Percentiles rank a stretch among this genome's conserved stretches.
Conservation (phyloP, 2,329 filamentous ascomycete genomes). For the Phialocephala sp. region DNA sequence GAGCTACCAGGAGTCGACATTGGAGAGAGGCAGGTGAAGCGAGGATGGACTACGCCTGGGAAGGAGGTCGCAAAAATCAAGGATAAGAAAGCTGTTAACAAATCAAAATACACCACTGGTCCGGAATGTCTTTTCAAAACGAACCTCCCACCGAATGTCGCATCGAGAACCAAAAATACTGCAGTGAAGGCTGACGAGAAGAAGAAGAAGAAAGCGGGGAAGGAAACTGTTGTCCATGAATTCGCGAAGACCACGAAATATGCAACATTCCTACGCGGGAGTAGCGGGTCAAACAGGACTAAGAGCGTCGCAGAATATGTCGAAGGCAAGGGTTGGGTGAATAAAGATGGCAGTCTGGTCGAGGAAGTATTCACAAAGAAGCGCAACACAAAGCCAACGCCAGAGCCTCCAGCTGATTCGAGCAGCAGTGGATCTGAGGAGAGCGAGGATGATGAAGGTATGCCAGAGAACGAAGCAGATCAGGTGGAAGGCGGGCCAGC, state of each 20-base stretch:
- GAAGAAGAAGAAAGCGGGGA: constrained; percentile 65
- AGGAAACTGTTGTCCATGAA: constrained; percentile 79
- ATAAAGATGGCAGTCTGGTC: constrained; percentile 76
- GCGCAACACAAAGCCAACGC: constrained; percentile 5
- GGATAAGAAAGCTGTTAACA: constrained; percentile 58
- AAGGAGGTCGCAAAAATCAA: constrained; percentile 56
- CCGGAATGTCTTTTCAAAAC: constrained; percentile 87
- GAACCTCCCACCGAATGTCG: constrained; percentile 67
- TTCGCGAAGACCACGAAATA: constrained; percentile 86
- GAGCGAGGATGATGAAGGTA: neutral
- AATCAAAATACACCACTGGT: constrained; percentile 80
- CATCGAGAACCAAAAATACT: constrained; percentile 38
- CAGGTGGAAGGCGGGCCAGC: neutral
- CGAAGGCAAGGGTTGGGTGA: constrained; percentile 88
- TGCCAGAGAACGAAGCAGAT: neutral
- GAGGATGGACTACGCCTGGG: constrained; percentile 56
- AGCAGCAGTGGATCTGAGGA: constrained; percentile 1
- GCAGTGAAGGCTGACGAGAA: constrained; percentile 51
- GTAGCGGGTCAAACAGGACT: constrained; percentile 48
- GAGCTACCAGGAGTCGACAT: constrained; percentile 73
- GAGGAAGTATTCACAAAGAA: constrained; percentile 52
- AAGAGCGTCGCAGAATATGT: constrained; percentile 69
- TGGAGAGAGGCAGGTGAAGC: constrained; percentile 51
- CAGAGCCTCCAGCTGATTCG: constrained; percentile 8
- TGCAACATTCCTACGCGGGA: constrained; percentile 77